Evolutionary conservation across 805 yeast genomes (phyloP), one percentile per base, ranked within the genome.

Genomic region (Cephaloascus fragrans): DNA sequence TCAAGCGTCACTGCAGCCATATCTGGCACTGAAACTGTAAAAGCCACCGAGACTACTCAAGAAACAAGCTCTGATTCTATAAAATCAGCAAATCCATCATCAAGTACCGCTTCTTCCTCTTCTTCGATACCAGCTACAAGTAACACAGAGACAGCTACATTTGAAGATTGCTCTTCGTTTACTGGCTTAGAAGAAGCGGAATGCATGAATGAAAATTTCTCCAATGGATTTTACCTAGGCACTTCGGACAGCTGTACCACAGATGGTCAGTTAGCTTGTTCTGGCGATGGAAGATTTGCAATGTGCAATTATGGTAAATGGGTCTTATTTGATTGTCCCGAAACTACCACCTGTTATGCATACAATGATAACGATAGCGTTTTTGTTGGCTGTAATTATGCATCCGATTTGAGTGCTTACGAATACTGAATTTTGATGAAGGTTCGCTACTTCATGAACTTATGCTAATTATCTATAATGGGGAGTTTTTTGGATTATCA

Each of bases 281-380:
- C 70, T 19, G 50, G 66, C 4, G 58, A 61, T 46, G 83, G 81
- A 28, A 41, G 59, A 16, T 66, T 71, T 46, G 77, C 83, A 15
- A 59, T 77, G 35, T 80, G 85, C 57, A 66, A 72, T 47, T 62
- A 59, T 49, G 78, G 79, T 32, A 41, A 55, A 18, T 80, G 86
- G 86, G 80, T 73, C 12, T 52, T 48, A 16, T 64, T 67, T 50
- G 64, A 56, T 32, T 80, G 87, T 60, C 73, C 82, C n/a, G 59
- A 70, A 2, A 81, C 82, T 35, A 78, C 86, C 3, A 63, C 75
- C 2, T 80, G 87, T 56, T 69, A 61, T 46, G 82, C 84, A 18
- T 71, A 61, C 47, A 63, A 56, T 26, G 49, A 52, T 29, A 64
- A 61, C 39, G 60, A 57, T 35, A 46, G 43, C 28, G 78, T 73